Percentiles rank a stretch among this genome's conserved stretches.
Conservation (phyloP, 768 basidiomycete species). For the Infundibulicybe gibba region DNA sequence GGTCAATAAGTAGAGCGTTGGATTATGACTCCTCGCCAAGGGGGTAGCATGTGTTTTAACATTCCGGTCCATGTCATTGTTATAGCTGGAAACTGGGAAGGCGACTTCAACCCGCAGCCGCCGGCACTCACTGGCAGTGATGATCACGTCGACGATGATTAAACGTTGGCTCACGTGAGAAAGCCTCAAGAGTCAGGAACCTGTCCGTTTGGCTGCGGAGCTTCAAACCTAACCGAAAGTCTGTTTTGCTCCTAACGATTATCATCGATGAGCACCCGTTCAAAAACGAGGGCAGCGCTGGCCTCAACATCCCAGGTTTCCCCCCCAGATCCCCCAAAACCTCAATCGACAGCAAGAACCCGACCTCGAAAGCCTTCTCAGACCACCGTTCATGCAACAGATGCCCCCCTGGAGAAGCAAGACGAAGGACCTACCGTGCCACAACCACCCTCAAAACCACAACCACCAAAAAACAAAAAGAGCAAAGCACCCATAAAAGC, state of each 20-base stretch:
- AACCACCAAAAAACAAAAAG: slow-evolving; percentile 3
- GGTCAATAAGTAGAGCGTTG: too few species aligned
- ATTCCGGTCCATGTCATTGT: too few species aligned
- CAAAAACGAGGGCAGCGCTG: slow-evolving; percentile 35
- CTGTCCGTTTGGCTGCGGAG: too few species aligned
- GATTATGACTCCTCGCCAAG: too few species aligned
- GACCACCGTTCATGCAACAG: slow-evolving; percentile 6
- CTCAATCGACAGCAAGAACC: slow-evolving; percentile 10
- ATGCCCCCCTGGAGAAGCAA: slow-evolving; percentile 15
- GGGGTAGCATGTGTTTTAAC: too few species aligned
- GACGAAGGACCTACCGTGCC: slow-evolving; percentile 16
- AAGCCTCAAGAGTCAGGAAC: too few species aligned
- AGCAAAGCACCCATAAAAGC: slow-evolving; percentile 14
- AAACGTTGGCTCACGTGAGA: too few species aligned
- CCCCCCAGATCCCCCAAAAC: slow-evolving; percentile 5
- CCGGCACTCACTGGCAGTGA: too few species aligned
- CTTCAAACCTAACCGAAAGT: too few species aligned
- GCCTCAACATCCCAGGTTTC: slow-evolving; percentile 14
- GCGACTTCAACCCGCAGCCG: too few species aligned
- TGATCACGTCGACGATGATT: too few species aligned
- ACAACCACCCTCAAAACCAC: slow-evolving; percentile 10
- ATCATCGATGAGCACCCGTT: slow-evolving; percentile 39
- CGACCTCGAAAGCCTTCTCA: slow-evolving; percentile 11
- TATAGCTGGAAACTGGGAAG: too few species aligned
- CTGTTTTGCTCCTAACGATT: neutral